Percentiles rank a stretch among this genome's conserved stretches.
These are phyloP conservation scores for Cyclanthera cordifolia DNA, from an alignment of 306 rosid genomes.

Conservation along the genomic window DNA sequence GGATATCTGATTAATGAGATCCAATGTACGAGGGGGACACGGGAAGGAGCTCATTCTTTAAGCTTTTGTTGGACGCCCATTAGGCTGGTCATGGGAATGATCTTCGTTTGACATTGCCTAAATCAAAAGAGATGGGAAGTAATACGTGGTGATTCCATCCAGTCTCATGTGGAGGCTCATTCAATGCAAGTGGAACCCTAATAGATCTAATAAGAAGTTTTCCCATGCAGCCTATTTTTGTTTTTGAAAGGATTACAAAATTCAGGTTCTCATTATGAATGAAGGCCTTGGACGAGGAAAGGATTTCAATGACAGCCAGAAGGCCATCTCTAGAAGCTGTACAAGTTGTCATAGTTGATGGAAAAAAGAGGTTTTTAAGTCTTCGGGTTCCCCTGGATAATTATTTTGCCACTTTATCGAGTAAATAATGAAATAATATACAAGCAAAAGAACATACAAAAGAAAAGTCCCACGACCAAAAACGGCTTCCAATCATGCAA, in stretches of 20 bases:
- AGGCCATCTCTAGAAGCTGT: background rate
- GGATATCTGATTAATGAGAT: background rate
- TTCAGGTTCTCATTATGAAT: background rate
- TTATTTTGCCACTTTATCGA: background rate
- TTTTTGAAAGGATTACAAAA: background rate
- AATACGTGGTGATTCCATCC: too few species aligned
- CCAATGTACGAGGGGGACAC: background rate
- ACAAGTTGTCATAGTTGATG: background rate
- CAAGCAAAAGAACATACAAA: too few species aligned
- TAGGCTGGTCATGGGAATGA: too few species aligned
- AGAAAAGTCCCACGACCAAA: too few species aligned
- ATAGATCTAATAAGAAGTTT: too few species aligned
- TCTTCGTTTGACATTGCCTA: too few species aligned
- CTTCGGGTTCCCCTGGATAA: background rate
- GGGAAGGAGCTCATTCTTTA: background rate
- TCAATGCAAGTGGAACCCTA: background rate
- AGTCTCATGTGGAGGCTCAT: background rate
- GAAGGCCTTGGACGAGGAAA: background rate
- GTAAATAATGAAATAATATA: too few species aligned
- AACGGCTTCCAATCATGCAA: too few species aligned
- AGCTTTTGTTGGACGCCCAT: background rate
- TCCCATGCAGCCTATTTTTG: background rate
- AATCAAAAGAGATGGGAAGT: too few species aligned
- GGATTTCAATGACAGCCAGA: background rate
- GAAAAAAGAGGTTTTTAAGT: background rate